Base-by-base conservation (phyloP, 768 basidiomycete genomes). In the Hemileccinum rubropunctum region DNA sequence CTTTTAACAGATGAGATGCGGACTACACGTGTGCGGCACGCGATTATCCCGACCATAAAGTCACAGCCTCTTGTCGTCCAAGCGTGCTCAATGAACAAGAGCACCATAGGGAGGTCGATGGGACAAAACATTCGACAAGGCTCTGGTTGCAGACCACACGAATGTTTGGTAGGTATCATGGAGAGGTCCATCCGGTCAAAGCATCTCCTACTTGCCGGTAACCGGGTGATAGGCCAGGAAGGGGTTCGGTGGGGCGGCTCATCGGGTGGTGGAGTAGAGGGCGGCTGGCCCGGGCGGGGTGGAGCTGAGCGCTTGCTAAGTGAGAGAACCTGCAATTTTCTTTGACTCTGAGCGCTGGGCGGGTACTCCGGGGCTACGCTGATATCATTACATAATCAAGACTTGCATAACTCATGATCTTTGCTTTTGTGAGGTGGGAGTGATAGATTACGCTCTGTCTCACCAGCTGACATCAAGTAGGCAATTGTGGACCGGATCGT, bases 1-100 rank as follows among this genome's bases (percentile, higher is more conserved):
- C 57, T 59, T 69, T 69, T 65, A 69, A 59, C 33, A 55, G 52
- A 58, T 55, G 60, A 54, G 62, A 67, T 61, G 63, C 32, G 58
- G 59, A 45, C 56, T 52, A 58, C 61, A 68, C 67, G 63, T 67
- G 67, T 59, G 58, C 18, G 42, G 48, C 63, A 69, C 63, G 61
- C 67, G 61, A 66, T 54, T 53, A 63, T 61, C 63, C 55, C 52
- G 54, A 55, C 56, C 41, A 55, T 49, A 36, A 23, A 13, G 47
- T 26, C 52, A 58, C 46, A 27, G 7, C 34, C 42, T 42, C 42
- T 34, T 45, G 23, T 58, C 52, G 48, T 53, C 51, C 45, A 49
- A 47, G 62, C 43, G 48, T 51, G 51, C 37, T 57, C 35, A 41
- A 50, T 15, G 36, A 42, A 30, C 27, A 30, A 17, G 10, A 40